Evolutionary conservation across 345 rosid species (phyloP).

Genomic region (Reutealis trisperma): DNA sequence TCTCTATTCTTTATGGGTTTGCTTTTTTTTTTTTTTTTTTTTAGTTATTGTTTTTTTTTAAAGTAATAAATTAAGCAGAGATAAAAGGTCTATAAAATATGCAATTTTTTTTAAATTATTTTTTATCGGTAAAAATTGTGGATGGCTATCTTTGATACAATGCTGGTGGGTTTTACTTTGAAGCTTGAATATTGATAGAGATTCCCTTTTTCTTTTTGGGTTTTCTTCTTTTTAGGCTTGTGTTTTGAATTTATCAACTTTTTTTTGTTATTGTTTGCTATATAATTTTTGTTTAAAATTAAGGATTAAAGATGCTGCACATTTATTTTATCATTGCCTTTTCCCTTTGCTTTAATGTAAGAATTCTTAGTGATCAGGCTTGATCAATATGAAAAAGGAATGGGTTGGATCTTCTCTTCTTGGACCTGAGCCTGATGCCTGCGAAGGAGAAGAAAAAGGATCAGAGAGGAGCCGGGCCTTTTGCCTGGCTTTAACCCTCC

Average conservation of each 20-base stretch:
- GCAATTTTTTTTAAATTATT: not conserved
- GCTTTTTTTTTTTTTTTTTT: not conserved
- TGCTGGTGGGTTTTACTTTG: slow-evolving; percentile 11
- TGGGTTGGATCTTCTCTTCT: too few relatives aligned
- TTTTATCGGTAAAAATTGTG: not conserved
- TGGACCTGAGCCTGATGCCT: too few relatives aligned
- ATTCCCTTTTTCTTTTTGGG: slow-evolving; percentile 16
- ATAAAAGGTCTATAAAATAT: not conserved
- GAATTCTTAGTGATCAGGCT: not conserved
- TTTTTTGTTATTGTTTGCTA: not conserved
- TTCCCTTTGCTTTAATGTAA: not conserved
- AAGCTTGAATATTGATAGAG: slow-evolving; percentile 26
- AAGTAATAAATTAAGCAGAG: not conserved
- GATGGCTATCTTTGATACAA: slow-evolving; percentile 2
- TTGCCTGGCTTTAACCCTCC: too few relatives aligned
- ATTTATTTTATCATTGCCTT: slow-evolving; percentile 13
- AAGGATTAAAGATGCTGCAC: slow-evolving; percentile 13
- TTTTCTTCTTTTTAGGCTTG: slow-evolving; percentile 13
- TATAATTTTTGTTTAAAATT: slow-evolving; percentile 11
- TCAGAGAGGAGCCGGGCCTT: too few relatives aligned
- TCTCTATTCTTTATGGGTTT: not conserved
- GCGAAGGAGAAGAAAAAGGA: too few relatives aligned
- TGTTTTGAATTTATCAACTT: slow-evolving; percentile 5
- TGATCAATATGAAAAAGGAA: too few relatives aligned
- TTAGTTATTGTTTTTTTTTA: not conserved